Conservation (phyloP, 225 moss, liverwort and hornwort genomes). For the Climacium dendroides region DNA sequence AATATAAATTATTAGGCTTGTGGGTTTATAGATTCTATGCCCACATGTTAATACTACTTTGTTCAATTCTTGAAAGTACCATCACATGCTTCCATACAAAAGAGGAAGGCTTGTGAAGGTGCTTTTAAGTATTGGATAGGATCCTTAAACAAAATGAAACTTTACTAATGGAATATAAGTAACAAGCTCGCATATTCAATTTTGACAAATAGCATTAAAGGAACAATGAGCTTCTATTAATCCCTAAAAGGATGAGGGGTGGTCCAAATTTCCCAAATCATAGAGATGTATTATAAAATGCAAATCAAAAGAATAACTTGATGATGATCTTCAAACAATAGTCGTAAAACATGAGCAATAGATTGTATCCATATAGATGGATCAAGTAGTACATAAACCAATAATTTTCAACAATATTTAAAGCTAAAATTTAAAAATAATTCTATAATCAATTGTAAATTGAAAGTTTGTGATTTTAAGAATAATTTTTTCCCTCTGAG, state of each 20-base stretch:
- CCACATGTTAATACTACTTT: rapidly evolving
- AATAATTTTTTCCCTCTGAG: rapidly evolving
- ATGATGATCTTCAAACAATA: too few species aligned
- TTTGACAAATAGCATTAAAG: background rate
- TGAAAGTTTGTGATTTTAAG: background rate
- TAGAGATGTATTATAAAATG: background rate
- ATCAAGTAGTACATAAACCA: background rate
- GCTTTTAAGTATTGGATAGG: background rate
- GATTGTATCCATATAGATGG: background rate
- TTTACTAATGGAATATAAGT: too few species aligned
- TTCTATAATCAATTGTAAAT: background rate
- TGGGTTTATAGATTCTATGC: background rate
- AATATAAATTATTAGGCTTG: rapidly evolving
- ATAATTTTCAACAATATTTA: background rate
- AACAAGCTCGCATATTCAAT: rapidly evolving
- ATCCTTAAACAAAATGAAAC: background rate
- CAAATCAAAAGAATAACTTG: background rate
- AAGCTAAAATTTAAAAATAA: background rate
- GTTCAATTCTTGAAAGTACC: too few species aligned
- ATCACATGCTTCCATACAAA: too few species aligned
- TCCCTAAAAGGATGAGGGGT: rapidly evolving
- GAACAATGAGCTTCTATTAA: background rate
- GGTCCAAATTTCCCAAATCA: too few species aligned
- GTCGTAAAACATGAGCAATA: too few species aligned
- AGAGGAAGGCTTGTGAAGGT: too few species aligned